These are phyloP conservation scores for Malassezia obtusa DNA, from an alignment of 1,284 basidiomycete species.

Conservation along the genomic window DNA sequence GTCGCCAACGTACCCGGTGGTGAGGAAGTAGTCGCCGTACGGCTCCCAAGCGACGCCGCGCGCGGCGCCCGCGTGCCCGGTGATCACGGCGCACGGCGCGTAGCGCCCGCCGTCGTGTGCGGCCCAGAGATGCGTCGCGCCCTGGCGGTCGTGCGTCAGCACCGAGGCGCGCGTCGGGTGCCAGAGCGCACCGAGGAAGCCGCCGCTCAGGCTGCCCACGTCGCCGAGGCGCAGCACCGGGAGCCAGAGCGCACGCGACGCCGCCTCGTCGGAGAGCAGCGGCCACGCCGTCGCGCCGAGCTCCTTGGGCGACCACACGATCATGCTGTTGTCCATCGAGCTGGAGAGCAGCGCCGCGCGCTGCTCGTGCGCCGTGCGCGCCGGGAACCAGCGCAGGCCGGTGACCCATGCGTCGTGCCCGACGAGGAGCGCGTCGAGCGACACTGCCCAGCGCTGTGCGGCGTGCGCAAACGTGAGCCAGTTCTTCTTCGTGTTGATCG, in stretches of 20 bases:
- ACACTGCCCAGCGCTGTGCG: slow-evolving; percentile 24
- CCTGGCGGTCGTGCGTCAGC: slow-evolving; percentile 39
- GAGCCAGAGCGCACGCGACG: slow-evolving; percentile 37
- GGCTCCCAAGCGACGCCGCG: slow-evolving; percentile 38
- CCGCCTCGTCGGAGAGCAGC: slow-evolving; percentile 34
- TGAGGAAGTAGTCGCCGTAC: slow-evolving; percentile 35
- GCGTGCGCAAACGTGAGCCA: slow-evolving; percentile 19
- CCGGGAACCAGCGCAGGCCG: slow-evolving; percentile 35
- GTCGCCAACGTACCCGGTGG: slow-evolving; percentile 9
- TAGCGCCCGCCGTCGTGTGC: not conserved
- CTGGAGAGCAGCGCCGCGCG: slow-evolving; percentile 42
- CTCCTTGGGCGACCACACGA: slow-evolving; percentile 39
- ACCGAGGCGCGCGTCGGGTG: slow-evolving; percentile 19
- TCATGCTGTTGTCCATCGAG: slow-evolving; percentile 41
- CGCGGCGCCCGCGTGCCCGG: slow-evolving; percentile 35
- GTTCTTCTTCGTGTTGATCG: slow-evolving; percentile 24
- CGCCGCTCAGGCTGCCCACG: slow-evolving; percentile 37
- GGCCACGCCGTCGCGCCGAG: slow-evolving; percentile 1
- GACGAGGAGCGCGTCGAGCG: slow-evolving; percentile 40
- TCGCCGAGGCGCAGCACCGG: slow-evolving; percentile 42
- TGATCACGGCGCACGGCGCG: slow-evolving; percentile 18
- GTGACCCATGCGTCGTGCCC: slow-evolving; percentile 46
- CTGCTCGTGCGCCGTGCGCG: not conserved
- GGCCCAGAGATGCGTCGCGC: slow-evolving; percentile 38
- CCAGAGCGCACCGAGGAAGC: slow-evolving; percentile 43